Base-by-base conservation (phyloP, 2,329 filamentous ascomycete genomes). In the Cylindrodendrum hubeiense region DNA sequence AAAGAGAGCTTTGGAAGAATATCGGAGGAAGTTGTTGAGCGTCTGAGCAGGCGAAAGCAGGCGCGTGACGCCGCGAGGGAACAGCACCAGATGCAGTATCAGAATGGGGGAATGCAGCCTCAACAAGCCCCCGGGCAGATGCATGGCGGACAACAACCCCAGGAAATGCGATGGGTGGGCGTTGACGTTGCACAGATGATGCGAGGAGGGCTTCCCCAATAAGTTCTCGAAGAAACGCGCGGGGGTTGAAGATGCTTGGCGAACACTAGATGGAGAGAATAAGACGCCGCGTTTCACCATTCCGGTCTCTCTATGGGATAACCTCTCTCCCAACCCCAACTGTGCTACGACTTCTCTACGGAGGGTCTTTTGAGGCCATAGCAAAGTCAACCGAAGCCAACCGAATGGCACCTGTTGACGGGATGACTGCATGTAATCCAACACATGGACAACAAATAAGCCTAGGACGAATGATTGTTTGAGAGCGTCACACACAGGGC, bases 1-100 rank as follows among this genome's bases (percentile, higher is more conserved):
- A 81, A 83, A 65, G 78, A 82, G 41, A 85, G 80, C 41, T 90
- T 90, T 70, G 84, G 89, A 66, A 74, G 76, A 52, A 81, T 83
- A 13, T 89, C 83, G 4, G 78, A 76, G 30, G 80, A 83, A 49
- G 79, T 84, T 5, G 68, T 84, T 24, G 79, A 83, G 4, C 78
- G 81, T 3, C 77, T 89, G 15, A 77, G 74, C 67, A 77, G 79
- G 37, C 79, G 82, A 24, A 77, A 76, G 51, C 76, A 78, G 44
- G 70, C 80, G 68, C 77, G 79, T 34, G 73, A 69, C 60, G 66
- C 70, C 24, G 44, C 70, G 15, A 67, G 76, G 50, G 75, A 78
- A 51, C 81, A 79, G 64, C 78, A 79, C 44, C 78, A 80, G 13
- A 74, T 74, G 30, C 79, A 80, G 33, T 77, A 77, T 28, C 74